Conservation (phyloP, 2,329 filamentous ascomycete genomes). For the Microdochium paspali region DNA sequence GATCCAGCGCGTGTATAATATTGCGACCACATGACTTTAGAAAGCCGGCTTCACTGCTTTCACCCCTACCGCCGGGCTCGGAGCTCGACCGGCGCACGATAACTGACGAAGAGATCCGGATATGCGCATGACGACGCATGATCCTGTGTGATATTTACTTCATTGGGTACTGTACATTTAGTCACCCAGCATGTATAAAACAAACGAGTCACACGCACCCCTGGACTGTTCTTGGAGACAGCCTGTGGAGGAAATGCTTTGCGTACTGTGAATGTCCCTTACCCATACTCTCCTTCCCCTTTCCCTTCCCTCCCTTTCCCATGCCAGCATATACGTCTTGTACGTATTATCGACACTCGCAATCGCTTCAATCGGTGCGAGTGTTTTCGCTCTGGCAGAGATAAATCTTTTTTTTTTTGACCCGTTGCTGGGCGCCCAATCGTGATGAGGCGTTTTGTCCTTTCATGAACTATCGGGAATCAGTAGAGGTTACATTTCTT, state of each 20-base stretch:
- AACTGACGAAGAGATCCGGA: constrained; percentile 5
- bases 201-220: neutral
- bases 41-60: neutral
- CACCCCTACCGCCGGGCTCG: neutral
- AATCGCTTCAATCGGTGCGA: constrained; percentile 34
- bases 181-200: constrained; percentile 10
- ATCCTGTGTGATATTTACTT: constrained; percentile 7
- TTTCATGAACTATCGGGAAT: constrained; percentile 45
- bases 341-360: constrained; percentile 38
- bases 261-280: neutral
- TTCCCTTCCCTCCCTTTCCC: neutral
- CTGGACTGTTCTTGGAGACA: neutral
- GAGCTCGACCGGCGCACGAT: constrained; percentile 4
- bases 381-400: constrained; percentile 50
- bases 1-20: constrained; percentile 10
- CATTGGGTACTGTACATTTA: constrained; percentile 10
- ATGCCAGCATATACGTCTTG: constrained; percentile 19
- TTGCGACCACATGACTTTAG: neutral
- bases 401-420: constrained; percentile 23
- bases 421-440: constrained; percentile 48
- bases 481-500: constrained; percentile 46
- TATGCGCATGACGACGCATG: neutral
- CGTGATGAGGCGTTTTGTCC: constrained; percentile 46
- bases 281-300: too few relatives aligned
- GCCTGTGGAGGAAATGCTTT: neutral